Evolutionary conservation across 768 basidiomycete genomes (phyloP).

Genomic region (Tubosaeta brunneosetosa): DNA sequence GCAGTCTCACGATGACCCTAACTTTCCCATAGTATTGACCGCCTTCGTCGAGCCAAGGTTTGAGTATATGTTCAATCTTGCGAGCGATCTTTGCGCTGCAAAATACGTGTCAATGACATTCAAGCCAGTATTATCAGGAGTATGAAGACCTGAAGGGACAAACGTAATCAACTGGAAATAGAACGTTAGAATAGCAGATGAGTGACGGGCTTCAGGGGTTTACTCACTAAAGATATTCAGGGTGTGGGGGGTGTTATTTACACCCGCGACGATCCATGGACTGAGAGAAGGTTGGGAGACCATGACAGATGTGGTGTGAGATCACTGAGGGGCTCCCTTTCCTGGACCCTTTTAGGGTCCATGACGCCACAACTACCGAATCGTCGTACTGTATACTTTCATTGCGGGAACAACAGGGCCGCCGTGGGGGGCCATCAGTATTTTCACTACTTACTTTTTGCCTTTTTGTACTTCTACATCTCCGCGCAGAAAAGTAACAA

Average conservation of each 20-base stretch:
- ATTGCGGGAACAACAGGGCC: no score
- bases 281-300: constrained; percentile 72
- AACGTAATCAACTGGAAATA: constrained; percentile 70
- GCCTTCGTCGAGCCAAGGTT: constrained; percentile 51
- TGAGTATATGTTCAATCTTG: constrained; percentile 55
- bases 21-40: constrained; percentile 74
- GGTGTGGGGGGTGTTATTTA: constrained; percentile 57
- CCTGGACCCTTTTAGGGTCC: no score
- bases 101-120: background rate
- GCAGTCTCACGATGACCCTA: constrained; percentile 64
- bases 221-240: constrained; percentile 72
- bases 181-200: background rate
- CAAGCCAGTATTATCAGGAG: background rate
- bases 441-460: no score
- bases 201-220: background rate
- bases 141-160: constrained; percentile 67
- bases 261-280: constrained; percentile 61
- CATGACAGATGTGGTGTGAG: constrained; percentile 40
- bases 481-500: no score
- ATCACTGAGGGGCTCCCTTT: no score
- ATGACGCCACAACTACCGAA: no score
- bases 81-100: constrained; percentile 56
- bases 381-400: no score
- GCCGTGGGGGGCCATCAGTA: no score
- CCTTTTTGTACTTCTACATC: no score